Base-by-base conservation (phyloP, 208 protist species). In the Perkinsela sp. region DNA sequence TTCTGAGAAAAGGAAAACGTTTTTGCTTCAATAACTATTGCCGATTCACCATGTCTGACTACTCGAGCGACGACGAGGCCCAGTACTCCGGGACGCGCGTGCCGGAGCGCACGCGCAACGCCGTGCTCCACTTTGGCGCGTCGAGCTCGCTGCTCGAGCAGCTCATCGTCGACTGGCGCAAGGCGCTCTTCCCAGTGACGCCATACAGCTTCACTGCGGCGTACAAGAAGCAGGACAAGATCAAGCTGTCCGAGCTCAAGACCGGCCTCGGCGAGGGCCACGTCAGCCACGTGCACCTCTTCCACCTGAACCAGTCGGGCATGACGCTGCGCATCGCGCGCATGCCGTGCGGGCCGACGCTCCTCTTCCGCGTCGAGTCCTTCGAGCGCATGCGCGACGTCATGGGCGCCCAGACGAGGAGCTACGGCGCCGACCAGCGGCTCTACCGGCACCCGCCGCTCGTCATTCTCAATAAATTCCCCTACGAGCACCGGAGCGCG, bases 381-480 rank as follows among this genome's bases (percentile, higher is more conserved):
- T 93, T 93, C 78, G 79, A 78, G n/a, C 75, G 90, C 67, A 76
- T 81, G 69, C 76, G 81, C 69, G 88, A 93, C 32, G 80, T 93
- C 69, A 71, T 83, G 22, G 78, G 83, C 13, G 74, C 78, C 67
- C 83, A 89, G 74, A 85, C 84, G 6, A 81, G 83, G 0, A 79
- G 80, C n/a, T 74, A 74, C 1, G 70, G 77, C 48, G 67, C 90
- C 13, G 74, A 78, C 67, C 72, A 77, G 1, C 72, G 78, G 1
- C 78, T 85, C 48, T 93, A 81, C 81, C 78, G 88, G 1, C 78
- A 83, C n/a, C 78, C 88, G 2, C 88, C 88, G 28, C 82, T 93
- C 67, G 84, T 91, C 2, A 82, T 91, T 67, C 76, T 93, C n/a
- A 93, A 91, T 74, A 89, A 93, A 77, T 93, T 93, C 72, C 82